These are phyloP conservation scores for Piloderma croceum DNA, from an alignment of 768 basidiomycete species.

Conservation along the genomic window DNA sequence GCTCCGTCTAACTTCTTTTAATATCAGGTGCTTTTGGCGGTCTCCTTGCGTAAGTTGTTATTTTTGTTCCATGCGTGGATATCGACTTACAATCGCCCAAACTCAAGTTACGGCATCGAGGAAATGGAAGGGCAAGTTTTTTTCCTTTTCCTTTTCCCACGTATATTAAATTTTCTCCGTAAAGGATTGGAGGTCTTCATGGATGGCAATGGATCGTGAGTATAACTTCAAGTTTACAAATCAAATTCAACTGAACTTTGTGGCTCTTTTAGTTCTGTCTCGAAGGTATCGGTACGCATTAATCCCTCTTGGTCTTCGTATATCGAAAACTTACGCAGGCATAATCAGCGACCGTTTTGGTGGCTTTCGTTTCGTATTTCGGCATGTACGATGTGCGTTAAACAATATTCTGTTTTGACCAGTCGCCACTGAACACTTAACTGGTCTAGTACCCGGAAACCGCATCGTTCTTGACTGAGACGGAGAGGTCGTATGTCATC, in stretches of 20 bases:
- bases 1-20: no score
- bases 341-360: no score
- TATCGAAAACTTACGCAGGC: no score
- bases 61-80: no score
- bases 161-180: constrained; percentile 24
- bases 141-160: neutral
- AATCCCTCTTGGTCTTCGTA: no score
- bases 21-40: no score
- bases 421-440: neutral
- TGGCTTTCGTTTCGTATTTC: no score
- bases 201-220: no score
- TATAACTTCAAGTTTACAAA: constrained; percentile 28
- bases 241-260: constrained; percentile 2
- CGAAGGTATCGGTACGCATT: no score
- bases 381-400: constrained; percentile 47
- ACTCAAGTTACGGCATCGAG: constrained; percentile 32
- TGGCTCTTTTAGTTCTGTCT: constrained; percentile 28
- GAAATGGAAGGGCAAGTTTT: constrained; percentile 26
- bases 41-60: no score
- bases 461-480: constrained; percentile 45
- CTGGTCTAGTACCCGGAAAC: constrained; percentile 47
- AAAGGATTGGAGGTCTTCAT: no score
- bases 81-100: no score
- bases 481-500: constrained; percentile 36
- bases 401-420: neutral